These are phyloP conservation scores for Pestalotiopsis sp. DNA, from an alignment of 2,329 filamentous ascomycete species.

Conservation along the genomic window DNA sequence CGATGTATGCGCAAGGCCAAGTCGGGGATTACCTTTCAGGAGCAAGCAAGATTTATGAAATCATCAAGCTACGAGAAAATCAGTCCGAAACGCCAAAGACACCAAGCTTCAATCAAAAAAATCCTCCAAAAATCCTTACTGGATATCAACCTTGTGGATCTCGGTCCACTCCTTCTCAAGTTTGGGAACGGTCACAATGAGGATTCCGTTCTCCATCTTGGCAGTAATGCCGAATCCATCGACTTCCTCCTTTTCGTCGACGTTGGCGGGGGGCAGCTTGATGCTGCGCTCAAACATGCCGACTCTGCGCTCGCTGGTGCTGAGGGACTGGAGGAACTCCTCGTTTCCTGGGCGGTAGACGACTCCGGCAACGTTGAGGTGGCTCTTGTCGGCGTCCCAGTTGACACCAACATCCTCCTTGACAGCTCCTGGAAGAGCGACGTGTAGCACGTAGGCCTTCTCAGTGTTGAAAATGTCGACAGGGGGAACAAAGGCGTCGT, in stretches of 20 bases:
- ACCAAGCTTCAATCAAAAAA: not conserved
- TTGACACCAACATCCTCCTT: conserved; percentile 79
- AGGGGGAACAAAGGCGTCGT: conserved; percentile 62
- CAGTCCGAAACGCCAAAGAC: not conserved
- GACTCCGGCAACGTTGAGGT: conserved; percentile 71
- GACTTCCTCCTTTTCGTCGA: conserved; percentile 57
- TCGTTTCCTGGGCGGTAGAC: conserved; percentile 75
- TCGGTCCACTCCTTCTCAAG: conserved; percentile 68
- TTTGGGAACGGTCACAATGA: conserved; percentile 80
- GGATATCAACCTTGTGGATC: conserved; percentile 62
- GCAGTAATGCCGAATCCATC: conserved; percentile 71
- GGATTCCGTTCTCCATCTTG: conserved; percentile 77
- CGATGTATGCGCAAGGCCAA: not conserved
- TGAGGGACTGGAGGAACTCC: conserved; percentile 65
- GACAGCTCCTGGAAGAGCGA: conserved; percentile 77
- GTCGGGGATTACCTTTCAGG: not conserved
- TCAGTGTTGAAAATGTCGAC: conserved; percentile 76
- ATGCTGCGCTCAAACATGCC: conserved; percentile 77
- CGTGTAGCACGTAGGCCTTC: conserved; percentile 68
- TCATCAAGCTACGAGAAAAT: not conserved
- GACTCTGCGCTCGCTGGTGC: conserved; percentile 68
- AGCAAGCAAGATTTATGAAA: not conserved
- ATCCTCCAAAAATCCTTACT: conserved; percentile 35
- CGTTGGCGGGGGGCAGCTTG: conserved; percentile 53
- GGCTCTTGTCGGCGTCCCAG: conserved; percentile 71